Evolutionary conservation across 768 basidiomycete genomes (phyloP), one percentile per base, ranked within the genome.

Genomic region (Macrolepiota dolichaula): DNA sequence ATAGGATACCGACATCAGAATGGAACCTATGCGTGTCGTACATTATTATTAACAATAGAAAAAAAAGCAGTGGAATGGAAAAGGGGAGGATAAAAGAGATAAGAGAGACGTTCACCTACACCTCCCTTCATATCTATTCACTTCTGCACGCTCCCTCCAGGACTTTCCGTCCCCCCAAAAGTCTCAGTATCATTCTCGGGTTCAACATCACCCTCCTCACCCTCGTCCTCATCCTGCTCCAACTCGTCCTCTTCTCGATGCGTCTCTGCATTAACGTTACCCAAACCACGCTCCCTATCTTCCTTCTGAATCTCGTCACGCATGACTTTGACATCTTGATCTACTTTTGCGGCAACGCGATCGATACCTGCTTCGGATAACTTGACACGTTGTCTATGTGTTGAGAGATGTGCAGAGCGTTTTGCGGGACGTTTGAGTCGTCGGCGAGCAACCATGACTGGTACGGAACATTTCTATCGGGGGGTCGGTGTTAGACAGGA

Each of bases 361-460:
- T 98, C 95, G 74, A 96, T 91, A 46, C 86, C 90, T 17, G 91
- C 89, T 69, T 94, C 88, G 0, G 94, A 92, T 61, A 98, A 89
- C 17, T 91, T 87, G 44, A 95, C 89, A 51, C 91, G 91, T 1
- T 81, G 82, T 62, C 92, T 90, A 65, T 94, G 87, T 35, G 87
- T 88, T 27, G 91, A 83, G 35, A 93, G 85, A 71, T 93, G 91
- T 0, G 92, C 91, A 3, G 85, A 83, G 51, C 87, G 89, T 57
- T 86, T 85, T 12, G 94, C 87, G 22, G 94, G 92, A 2, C 93
- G 87, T 73, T 92, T 93, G 71, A 97, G 87, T 12, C 95, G 82
- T 55, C 94, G 87, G 56, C 95, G 92, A 4, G 95, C 93, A 56
- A 96, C 94, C 95, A 98, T 96, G 57, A 97, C 94, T 0, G 96